Evolutionary conservation across 768 basidiomycete genomes (phyloP).

Genomic region (Leucocoprinus leucothites): DNA sequence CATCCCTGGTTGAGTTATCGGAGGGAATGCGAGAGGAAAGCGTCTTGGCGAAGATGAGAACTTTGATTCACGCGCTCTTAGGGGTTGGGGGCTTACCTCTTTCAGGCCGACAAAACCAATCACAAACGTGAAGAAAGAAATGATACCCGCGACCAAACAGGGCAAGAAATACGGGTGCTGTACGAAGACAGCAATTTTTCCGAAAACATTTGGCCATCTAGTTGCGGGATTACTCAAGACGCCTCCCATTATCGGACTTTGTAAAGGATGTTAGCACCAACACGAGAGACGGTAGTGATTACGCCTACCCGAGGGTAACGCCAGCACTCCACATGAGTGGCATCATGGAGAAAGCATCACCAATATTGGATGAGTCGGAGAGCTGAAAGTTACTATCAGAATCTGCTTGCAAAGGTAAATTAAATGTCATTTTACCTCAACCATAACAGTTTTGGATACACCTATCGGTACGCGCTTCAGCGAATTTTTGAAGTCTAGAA

Average conservation of each 20-base stretch:
- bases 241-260: conserved; percentile 70
- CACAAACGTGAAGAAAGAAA: conserved; percentile 32
- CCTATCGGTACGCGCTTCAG: no score
- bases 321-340: conserved; percentile 36
- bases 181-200: conserved; percentile 32
- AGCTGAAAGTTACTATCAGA: conserved; percentile 21
- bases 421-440: conserved; percentile 30
- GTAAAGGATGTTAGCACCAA: not conserved
- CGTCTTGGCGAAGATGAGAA: conserved; percentile 21
- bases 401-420: not conserved
- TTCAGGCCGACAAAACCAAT: conserved; percentile 35
- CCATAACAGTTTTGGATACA: conserved; percentile 43
- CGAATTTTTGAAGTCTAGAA: not conserved
- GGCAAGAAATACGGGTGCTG: conserved; percentile 48
- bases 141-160: conserved; percentile 33
- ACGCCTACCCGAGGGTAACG: conserved; percentile 26
- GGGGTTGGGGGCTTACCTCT: conserved; percentile 32
- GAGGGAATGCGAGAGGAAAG: conserved; percentile 21
- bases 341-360: conserved; percentile 31
- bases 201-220: conserved; percentile 58
- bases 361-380: conserved; percentile 37
- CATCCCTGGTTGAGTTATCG: conserved; percentile 12
- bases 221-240: conserved; percentile 55
- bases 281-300: not conserved
- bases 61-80: not conserved